phyloP scores from a whole-genome alignment of 306 rosid genomes.

The Malus asiatica region DNA sequence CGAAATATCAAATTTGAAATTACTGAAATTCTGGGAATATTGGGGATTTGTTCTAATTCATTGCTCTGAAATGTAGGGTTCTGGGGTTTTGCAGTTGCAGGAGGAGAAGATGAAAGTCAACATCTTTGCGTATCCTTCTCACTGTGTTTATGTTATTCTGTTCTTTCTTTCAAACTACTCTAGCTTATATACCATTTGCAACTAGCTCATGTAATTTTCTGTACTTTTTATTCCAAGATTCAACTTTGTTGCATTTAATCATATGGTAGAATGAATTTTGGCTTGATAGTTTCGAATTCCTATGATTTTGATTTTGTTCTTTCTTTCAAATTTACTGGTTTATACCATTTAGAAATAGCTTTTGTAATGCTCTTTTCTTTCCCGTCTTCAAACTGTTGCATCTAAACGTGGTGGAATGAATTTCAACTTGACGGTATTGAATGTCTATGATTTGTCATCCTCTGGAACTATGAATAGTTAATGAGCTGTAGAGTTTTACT shows the following conservation, averaged over 20 bases:
- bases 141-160: not conserved
- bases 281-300: not conserved
- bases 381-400: not conserved
- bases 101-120: conserved; percentile 49
- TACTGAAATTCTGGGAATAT: not conserved
- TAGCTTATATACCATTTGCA: not conserved
- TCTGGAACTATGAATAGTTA: not conserved
- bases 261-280: not conserved
- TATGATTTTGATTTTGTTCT: not conserved
- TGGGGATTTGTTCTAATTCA: not conserved
- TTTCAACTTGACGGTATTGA: not conserved
- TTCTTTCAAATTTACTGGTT: not conserved
- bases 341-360: not conserved
- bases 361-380: no score
- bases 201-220: not conserved
- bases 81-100: conserved; percentile 11
- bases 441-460: not conserved
- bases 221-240: not conserved
- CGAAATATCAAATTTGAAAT: not conserved
- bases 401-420: not conserved
- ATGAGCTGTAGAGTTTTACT: not conserved
- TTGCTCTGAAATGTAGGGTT: not conserved
- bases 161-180: not conserved
- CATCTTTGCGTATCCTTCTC: conserved; percentile 49
- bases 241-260: not conserved